These are phyloP conservation scores for Aureobasidium melanogenum DNA, from an alignment of 2,329 filamentous ascomycete genomes.

Conservation along the genomic window DNA sequence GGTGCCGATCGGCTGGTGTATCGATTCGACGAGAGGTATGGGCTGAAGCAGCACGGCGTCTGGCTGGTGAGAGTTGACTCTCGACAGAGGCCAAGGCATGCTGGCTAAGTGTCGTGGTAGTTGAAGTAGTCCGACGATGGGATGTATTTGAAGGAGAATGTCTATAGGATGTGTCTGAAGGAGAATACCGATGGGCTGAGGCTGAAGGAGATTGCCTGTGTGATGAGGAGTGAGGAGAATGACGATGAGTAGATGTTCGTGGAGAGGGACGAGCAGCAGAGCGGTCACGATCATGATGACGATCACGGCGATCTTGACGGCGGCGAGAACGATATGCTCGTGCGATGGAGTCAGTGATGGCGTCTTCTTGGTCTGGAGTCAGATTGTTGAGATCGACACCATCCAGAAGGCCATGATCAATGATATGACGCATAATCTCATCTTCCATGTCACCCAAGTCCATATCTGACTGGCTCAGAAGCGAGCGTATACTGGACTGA, in stretches of 20 bases:
- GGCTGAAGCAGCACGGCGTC: constrained; percentile 1
- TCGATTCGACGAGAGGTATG: not conserved
- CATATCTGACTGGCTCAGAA: constrained; percentile 74
- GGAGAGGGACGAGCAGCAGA: constrained; percentile 1
- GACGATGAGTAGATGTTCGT: not conserved
- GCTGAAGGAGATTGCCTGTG: not conserved
- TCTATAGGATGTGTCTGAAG: not conserved
- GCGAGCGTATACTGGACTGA: constrained; percentile 76
- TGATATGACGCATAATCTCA: constrained; percentile 81
- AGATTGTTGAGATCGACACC: constrained; percentile 84
- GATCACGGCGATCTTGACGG: constrained; percentile 31
- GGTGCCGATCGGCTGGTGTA: not conserved
- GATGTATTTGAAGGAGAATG: not conserved
- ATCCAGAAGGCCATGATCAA: constrained; percentile 78
- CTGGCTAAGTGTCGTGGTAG: not conserved
- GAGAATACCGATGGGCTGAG: not conserved
- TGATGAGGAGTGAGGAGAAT: not conserved
- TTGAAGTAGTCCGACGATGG: not conserved
- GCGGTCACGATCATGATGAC: constrained; percentile 21
- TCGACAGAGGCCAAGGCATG: not conserved
- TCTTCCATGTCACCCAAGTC: constrained; percentile 72
- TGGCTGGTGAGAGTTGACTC: not conserved
- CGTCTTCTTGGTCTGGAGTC: constrained; percentile 74
- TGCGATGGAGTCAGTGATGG: constrained; percentile 82
- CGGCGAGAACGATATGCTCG: constrained; percentile 72